A percentile compares a stretch with the other conserved stretches of the same genome.
phyloP scores from a whole-genome alignment of 768 basidiomycete species.

The Lactarius sp. region DNA sequence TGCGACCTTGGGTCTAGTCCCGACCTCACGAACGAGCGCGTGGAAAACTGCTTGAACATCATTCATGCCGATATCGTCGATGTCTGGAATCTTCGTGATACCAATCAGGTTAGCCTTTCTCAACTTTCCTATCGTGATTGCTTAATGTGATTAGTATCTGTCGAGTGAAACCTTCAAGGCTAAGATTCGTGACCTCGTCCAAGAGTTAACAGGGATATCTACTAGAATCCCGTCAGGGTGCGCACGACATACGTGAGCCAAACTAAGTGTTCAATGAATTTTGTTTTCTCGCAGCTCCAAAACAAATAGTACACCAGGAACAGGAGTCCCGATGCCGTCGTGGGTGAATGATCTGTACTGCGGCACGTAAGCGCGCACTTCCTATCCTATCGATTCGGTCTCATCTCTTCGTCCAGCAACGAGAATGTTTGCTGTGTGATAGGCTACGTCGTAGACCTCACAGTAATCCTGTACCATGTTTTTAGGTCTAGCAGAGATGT shows the following conservation, averaged over 20 bases:
- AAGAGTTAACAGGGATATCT: background rate
- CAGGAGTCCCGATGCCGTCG: background rate
- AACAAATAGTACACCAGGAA: background rate
- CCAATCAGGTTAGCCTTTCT: background rate
- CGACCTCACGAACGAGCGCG: background rate
- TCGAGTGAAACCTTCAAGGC: background rate
- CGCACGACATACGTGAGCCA: background rate
- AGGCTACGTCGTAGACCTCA: conserved; percentile 15
- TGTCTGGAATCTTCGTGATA: conserved; percentile 8
- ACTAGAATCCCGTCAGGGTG: background rate
- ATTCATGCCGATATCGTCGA: conserved; percentile 7
- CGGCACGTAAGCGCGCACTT: background rate
- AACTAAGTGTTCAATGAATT: background rate
- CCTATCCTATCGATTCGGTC: background rate
- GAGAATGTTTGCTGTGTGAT: conserved; percentile 6
- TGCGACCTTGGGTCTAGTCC: background rate
- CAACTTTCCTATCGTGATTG: background rate
- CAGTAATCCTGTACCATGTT: background rate
- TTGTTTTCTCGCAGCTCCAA: no score
- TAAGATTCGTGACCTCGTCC: background rate
- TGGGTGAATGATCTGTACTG: background rate
- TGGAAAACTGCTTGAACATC: background rate
- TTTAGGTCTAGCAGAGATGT: background rate
- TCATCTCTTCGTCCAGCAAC: background rate
- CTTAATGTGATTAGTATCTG: background rate